Evolutionary conservation across 192 early-diverging fungal species (phyloP), one percentile per base, ranked within the genome.

Genomic region (Podila epigama): DNA sequence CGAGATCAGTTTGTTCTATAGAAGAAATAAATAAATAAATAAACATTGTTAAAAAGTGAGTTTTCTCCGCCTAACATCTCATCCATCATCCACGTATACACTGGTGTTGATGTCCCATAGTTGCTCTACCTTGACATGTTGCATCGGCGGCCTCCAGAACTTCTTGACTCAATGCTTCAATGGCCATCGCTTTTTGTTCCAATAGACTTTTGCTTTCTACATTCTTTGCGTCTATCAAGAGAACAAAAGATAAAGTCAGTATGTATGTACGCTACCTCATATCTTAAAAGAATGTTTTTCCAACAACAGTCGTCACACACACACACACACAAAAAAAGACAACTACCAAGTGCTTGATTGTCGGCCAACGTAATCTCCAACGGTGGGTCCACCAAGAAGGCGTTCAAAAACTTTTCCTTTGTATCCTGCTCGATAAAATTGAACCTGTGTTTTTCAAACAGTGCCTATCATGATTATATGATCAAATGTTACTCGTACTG

Each of bases 381-480:
- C 1, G 73, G 73, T 11, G 59, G 44, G 16, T 77, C 73, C 28
- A 58, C 55, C 25, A 55, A 44, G 39, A 77, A 62, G 6, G 40
- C 53, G 13, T 42, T 56, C 37, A 77, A 13, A 29, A 77, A 68
- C 25, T 66, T 61, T 33, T 77, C 73, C 35, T 77, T 77, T 25
- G 73, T 64, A 4, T 58, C 59, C 44, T 68, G 44, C 40, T 77
- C 73, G 18, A 66, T 58, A n/a, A 55, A 77, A 41, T 51, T 60
- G 57, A 77, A 63, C 20, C 54, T 44, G 1, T 63, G 36, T 44
- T 77, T 77, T 11, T 77, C 61, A 27, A 77, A 77, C 37, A 68
- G 66, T 22, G 61, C 66, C 73, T 77, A 66, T 20, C 13, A 54
- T 3, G 5, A 25, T 15, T 13, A 11, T 33, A 63, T 3, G 22